Evolutionary conservation across 106 monocot species (phyloP).

Genomic region (Acorus gramineus): DNA sequence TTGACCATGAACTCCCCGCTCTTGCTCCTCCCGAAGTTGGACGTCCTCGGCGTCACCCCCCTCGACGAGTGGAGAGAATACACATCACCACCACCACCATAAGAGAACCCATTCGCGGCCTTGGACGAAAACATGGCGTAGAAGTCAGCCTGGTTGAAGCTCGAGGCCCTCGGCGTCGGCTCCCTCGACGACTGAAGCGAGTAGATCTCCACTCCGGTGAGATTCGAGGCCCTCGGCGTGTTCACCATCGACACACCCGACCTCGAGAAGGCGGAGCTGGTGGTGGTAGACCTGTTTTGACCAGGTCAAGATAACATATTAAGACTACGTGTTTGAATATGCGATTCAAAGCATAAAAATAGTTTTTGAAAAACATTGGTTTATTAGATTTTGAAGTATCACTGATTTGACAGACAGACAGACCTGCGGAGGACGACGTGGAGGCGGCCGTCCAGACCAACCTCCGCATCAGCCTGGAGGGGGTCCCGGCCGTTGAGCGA

Average conservation of each 20-base stretch:
- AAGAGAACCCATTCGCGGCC: not conserved
- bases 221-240: conserved; percentile 40
- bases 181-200: conserved; percentile 38
- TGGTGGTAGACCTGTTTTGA: too few species aligned
- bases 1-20: conserved; percentile 18
- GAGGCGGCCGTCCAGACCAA: conserved; percentile 29
- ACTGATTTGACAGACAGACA: too few species aligned
- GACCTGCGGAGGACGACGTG: conserved; percentile 32
- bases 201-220: conserved; percentile 43
- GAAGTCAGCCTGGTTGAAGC: conserved; percentile 41
- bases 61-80: not conserved
- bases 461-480: conserved; percentile 40
- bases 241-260: too few species aligned
- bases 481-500: conserved; percentile 34
- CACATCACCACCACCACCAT: not conserved
- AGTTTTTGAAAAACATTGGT: too few species aligned
- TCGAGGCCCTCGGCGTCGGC: conserved; percentile 35
- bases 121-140: conserved; percentile 24
- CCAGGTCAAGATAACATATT: too few species aligned
- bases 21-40: conserved; percentile 15
- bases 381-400: too few species aligned
- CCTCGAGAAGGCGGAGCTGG: too few species aligned
- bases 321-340: too few species aligned
- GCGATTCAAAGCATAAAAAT: too few species aligned
- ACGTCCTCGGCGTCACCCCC: conserved; percentile 11